Evolutionary conservation across 1,284 basidiomycete genomes (phyloP), one percentile per base, ranked within the genome.

Genomic region (Leccinum insigne): DNA sequence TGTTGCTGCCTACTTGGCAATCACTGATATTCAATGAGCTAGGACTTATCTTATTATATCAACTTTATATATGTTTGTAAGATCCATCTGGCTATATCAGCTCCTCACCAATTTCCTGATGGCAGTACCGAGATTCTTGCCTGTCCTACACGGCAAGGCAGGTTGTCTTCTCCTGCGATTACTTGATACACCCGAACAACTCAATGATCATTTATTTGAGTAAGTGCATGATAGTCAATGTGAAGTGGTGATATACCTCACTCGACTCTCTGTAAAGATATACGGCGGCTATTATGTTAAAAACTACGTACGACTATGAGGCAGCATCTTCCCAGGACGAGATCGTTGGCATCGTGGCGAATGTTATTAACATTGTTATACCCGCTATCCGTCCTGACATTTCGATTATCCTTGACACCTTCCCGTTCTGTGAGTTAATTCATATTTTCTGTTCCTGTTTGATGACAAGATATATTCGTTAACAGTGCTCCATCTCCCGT

Each of bases 281-380:
- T 16, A 23, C 54, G 8, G 54, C 4, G 1, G 56, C 63, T 0
- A 9, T 69, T 14, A 26, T 70, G 14, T 23, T 71, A 18, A 70
- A 70, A 4, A 62, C 61, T 9, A 9, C 63, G 3, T 74, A 67
- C 10, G 63, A 67, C 14, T 72, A 73, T 29, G 69, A 73, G 18
- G 63, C 62, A 1, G 9, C 40, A 21, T 64, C 68, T n/a, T 54
- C 44, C 5, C 26, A 65, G 1, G 72, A 71, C 9, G 47, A 66
- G 0, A 16, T 70, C 2, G 21, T 69, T 23, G n/a, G 40, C 8
- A 57, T 58, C 5, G 2, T 49, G 3, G 52, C 8, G 10, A 63
- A 63, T 4, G 47, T 63, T 2, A n/a, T 47, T 7, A 26, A 72
- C 1, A n/a, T 65, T 3, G 9, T 16, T 0, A 1, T 66, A 2